phyloP scores from a whole-genome alignment of 2,329 filamentous ascomycete species.

The Botrytis elliptica region DNA sequence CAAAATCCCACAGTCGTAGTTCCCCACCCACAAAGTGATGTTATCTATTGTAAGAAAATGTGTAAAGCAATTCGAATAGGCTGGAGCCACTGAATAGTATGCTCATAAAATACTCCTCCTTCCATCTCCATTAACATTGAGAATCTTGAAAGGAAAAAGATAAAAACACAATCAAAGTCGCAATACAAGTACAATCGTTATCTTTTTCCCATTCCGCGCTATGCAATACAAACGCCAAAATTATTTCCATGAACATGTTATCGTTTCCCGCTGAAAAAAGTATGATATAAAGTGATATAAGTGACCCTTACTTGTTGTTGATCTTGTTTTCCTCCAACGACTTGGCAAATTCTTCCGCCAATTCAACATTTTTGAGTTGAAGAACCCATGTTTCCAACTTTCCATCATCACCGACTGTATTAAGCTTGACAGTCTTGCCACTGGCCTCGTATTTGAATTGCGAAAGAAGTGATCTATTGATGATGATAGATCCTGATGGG shows the following conservation, averaged over 20 bases:
- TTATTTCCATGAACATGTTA: conserved; percentile 10
- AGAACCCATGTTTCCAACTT: conserved; percentile 69
- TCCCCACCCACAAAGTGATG: conserved; percentile 15
- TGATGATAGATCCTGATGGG: conserved; percentile 68
- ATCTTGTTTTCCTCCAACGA: conserved; percentile 21
- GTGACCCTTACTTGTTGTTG: conserved; percentile 5
- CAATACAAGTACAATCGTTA: conserved; percentile 7
- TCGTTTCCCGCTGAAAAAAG: conserved; percentile 5
- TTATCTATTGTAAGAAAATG: not conserved
- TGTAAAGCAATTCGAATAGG: not conserved
- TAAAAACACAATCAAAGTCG: not conserved
- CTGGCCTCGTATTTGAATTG: conserved; percentile 61
- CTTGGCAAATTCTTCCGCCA: conserved; percentile 49
- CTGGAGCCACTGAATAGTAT: not conserved
- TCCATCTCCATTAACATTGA: not conserved
- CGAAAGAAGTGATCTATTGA: conserved; percentile 67
- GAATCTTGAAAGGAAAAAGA: not conserved
- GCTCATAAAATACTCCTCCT: not conserved
- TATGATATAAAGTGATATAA: not conserved
- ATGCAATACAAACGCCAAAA: conserved; percentile 12
- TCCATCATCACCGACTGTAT: conserved; percentile 57
- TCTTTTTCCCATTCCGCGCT: conserved; percentile 10
- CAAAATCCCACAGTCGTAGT: conserved; percentile 9
- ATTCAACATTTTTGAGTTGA: conserved; percentile 60
- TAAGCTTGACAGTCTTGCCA: conserved; percentile 59